Base-by-base conservation (phyloP, 2,329 filamentous ascomycete genomes). In the Arthrobotrys pseudoclavata region DNA sequence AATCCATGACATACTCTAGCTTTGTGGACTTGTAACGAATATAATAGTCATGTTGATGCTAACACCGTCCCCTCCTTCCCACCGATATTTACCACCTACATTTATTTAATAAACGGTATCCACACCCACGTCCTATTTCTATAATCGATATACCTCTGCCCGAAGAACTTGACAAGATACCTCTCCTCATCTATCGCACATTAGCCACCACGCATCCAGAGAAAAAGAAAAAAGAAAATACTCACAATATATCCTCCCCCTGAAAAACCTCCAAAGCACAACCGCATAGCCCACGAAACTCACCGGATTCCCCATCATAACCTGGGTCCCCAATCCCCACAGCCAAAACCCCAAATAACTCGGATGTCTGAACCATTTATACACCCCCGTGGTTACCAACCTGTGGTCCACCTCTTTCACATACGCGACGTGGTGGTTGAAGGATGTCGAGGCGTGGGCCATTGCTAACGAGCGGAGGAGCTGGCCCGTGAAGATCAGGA, bases 291-390 rank as follows among this genome's bases (percentile, higher is more conserved):
- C 91, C 5, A 90, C 80, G 71, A 96, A 89, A 83, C 93, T 97
- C 1, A 97, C 80, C 7, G 88, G 84, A 84, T 99, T 99, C 18
- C 95, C 95, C 79, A 97, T 86, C 68, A 97, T 89, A 50, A 98
- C 82, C 86, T 99, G 96, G 12, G 94, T 97, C 4, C 96, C 96
- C n/a, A 98, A 82, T 0, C 92, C 93, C 95, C 95, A 99, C 90
- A 94, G 98, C 84, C 97, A 99, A 86, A 97, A 99, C 2, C 95
- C 96, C 85, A 98, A 97, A 84, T 99, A 99, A 75, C 91, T 92
- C 12, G 96, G 96, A 84, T 99, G 96, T 24, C 96, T 87, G 64
- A 96, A 55, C 24, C 66, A 79, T 6, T 86, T 85, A 83, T 98
- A 99, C 37, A 98, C 85, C 0, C 96, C 96, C 29, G 86, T 86